These are phyloP conservation scores for Mastigamoeba balamuthi DNA, from an alignment of 78 protist species.

Conservation along the genomic window DNA sequence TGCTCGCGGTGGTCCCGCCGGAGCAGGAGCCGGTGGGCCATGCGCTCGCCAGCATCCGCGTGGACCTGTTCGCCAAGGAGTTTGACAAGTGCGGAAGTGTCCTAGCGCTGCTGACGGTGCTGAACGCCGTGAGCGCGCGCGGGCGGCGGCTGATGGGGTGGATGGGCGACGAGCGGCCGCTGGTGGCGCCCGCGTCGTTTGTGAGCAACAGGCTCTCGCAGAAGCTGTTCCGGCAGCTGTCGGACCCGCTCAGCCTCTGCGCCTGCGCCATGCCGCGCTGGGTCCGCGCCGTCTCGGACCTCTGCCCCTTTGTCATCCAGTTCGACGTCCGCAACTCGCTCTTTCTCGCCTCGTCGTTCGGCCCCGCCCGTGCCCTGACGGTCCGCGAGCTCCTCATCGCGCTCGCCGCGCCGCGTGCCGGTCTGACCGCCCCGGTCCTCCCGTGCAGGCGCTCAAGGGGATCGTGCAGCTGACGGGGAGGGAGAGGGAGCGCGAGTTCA, in stretches of 20 bases:
- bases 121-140: no score
- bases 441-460: background rate
- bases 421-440: conserved; percentile 11
- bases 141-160: no score
- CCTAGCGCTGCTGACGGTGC: no score
- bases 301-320: conserved; percentile 44
- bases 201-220: conserved; percentile 44
- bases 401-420: conserved; percentile 16
- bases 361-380: conserved; percentile 67
- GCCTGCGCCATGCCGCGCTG: conserved; percentile 53
- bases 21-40: no score
- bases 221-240: conserved; percentile 65
- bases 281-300: conserved; percentile 27
- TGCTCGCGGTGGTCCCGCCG: no score
- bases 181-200: background rate
- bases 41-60: no score
- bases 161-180: no score
- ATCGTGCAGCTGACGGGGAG: background rate
- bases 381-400: no score
- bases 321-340: conserved; percentile 34
- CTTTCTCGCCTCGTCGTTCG: conserved; percentile 59
- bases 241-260: conserved; percentile 68
- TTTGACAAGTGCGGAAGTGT: no score
- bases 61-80: no score
- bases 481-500: background rate